Conservation (phyloP, 495 filamentous ascomycete species). For the Hyaloscypha bicolor region DNA sequence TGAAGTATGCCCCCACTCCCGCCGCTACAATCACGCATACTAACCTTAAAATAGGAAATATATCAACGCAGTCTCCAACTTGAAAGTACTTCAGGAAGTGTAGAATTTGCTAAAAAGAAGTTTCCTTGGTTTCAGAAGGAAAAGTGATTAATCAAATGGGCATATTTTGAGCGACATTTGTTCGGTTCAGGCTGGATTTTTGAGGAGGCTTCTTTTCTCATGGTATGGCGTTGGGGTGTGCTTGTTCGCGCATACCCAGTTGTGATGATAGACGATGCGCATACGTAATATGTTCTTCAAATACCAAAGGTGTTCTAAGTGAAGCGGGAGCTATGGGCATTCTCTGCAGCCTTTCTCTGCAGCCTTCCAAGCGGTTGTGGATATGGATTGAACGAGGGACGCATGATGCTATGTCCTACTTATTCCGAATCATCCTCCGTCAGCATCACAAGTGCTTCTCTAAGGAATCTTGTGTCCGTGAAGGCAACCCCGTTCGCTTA, state of each 20-base stretch:
- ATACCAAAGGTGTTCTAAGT: not conserved
- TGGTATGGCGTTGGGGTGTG: conserved; percentile 9
- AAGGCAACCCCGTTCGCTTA: not conserved
- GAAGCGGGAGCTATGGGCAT: not conserved
- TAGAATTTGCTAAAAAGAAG: conserved; percentile 53
- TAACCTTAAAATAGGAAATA: conserved; percentile 51
- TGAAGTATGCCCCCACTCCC: conserved; percentile 24
- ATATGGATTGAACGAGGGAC: not conserved
- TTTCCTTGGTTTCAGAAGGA: conserved; percentile 57
- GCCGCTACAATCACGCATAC: conserved; percentile 10
- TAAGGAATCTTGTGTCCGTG: not conserved
- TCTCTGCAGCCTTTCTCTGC: not conserved
- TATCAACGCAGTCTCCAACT: conserved; percentile 61
- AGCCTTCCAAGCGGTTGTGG: not conserved
- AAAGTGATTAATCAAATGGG: conserved; percentile 15
- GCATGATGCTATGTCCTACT: not conserved
- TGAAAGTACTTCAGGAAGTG: conserved; percentile 42
- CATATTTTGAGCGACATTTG: not conserved
- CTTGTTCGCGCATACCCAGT: conserved; percentile 6
- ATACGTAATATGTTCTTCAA: not conserved
- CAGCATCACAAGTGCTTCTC: not conserved
- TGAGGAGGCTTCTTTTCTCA: conserved; percentile 2
- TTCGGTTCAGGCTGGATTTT: not conserved
- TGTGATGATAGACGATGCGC: not conserved
- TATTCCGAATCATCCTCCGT: not conserved